Percentiles rank a stretch among this genome's conserved stretches.
phyloP scores from a whole-genome alignment of 805 yeast genomes.

The Saturnispora quitensis region DNA sequence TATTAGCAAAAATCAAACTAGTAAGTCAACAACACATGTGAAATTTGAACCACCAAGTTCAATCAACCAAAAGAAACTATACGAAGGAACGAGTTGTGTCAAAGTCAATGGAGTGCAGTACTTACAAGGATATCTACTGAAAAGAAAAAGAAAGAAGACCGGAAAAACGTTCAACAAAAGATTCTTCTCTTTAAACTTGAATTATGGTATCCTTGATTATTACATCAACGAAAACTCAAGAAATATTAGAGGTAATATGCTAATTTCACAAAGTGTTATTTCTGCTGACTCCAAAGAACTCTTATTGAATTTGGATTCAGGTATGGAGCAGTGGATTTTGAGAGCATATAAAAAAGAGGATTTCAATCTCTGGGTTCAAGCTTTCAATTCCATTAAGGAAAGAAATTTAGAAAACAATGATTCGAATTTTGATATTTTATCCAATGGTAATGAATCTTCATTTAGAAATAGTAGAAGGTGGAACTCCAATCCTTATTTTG shows the following conservation, averaged over 20 bases:
- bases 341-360: conserved; percentile 58
- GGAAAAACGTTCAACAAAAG: conserved; percentile 82
- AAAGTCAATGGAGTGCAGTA: conserved; percentile 57
- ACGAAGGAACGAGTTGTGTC: conserved; percentile 22
- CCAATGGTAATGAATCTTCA: background rate
- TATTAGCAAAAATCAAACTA: background rate
- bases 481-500: conserved; percentile 2
- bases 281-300: conserved; percentile 61
- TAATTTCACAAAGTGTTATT: conserved; percentile 70
- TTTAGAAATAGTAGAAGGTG: conserved; percentile 2
- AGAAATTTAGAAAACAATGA: conserved; percentile 12
- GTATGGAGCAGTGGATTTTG: conserved; percentile 88
- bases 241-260: conserved; percentile 85
- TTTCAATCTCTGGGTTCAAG: conserved; percentile 76
- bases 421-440: background rate
- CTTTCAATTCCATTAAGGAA: conserved; percentile 49
- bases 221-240: conserved; percentile 62
- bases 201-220: conserved; percentile 76
- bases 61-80: conserved; percentile 8
- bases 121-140: conserved; percentile 68
- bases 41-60: conserved; percentile 21
- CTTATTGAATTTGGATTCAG: conserved; percentile 81
- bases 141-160: conserved; percentile 67
- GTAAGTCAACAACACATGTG: conserved; percentile 10
- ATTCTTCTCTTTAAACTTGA: conserved; percentile 73